Evolutionary conservation across 768 basidiomycete species (phyloP), one percentile per base, ranked within the genome.

Genomic region (Pleurotus djamor): DNA sequence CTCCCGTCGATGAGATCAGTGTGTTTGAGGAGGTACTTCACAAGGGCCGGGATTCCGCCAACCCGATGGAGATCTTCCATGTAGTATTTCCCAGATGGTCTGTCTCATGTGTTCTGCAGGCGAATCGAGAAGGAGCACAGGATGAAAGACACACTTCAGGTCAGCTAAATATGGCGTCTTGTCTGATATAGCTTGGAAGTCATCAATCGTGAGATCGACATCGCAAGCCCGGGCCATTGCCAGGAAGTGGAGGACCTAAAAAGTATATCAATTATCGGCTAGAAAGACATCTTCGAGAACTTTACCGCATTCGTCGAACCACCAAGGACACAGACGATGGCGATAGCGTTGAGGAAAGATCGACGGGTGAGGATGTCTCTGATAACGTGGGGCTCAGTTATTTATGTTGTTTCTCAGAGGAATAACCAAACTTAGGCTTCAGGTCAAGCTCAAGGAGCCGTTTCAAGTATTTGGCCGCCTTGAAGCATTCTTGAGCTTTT

Each of bases 21-120:
- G 68, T 90, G 76, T 64, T 89, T 88, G 50, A 93, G 74, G 44
- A 94, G 80, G 69, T 93, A 94, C 72, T 94, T 94, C 60, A 94
- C 72, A 54, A 94, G 80, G 1, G 90, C 90, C 0, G 93, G 94
- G 56, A 94, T 83, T 59, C 93, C 93, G 33, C 94, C 93, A 59
- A 89, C 85, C 62, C 80, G 84, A 76, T 95, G 93, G 48, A 95
- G 80, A 65, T 96, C 93, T 71, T 94, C 89, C 92, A 95, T 94
- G 67, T 88, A 86, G 71, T 92, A 95, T 74, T 85, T 85, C 28
- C 92, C 93, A 5, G 91, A 92, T 13, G 92, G 91, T 74, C 87
- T 88, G 58, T 36, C 21, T 55, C 49, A 56, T 9, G 34, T 47
- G 5, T 21, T 32, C 1, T 48, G 16, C 41, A 28, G 16, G 41